Evolutionary conservation across 2,329 filamentous ascomycete genomes (phyloP).

Genomic region (Ceratocystis variospora): DNA sequence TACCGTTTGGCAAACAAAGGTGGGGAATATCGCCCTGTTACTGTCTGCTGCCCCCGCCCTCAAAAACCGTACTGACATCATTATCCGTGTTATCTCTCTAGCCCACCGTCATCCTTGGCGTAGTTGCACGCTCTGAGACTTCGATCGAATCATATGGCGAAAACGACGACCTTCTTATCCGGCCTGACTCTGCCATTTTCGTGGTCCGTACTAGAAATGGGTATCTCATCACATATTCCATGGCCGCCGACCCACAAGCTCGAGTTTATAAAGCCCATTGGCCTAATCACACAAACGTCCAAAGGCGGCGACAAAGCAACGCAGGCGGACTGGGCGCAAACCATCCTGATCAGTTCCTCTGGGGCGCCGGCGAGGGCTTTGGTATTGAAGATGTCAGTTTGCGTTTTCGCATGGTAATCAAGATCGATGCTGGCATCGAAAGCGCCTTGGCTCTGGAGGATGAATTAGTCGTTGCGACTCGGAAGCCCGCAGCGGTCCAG

Average conservation of each 20-base stretch:
- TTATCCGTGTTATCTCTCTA: conserved; percentile 28
- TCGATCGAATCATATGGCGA: conserved; percentile 74
- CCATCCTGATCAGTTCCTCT: conserved; percentile 48
- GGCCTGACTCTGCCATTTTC: conserved; percentile 82
- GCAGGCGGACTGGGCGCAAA: conserved; percentile 41
- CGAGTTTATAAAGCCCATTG: conserved; percentile 78
- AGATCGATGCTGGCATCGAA: conserved; percentile 88
- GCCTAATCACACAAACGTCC: conserved; percentile 49
- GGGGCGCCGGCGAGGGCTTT: conserved; percentile 67
- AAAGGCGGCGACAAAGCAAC: conserved; percentile 48
- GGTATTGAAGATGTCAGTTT: conserved; percentile 78
- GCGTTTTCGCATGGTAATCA: conserved; percentile 93
- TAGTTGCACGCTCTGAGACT: conserved; percentile 64
- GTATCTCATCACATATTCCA: conserved; percentile 86
- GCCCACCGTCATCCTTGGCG: conserved; percentile 78
- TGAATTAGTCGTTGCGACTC: conserved; percentile 80
- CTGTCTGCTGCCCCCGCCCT: neutral
- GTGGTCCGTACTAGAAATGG: conserved; percentile 77
- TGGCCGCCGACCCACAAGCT: conserved; percentile 70
- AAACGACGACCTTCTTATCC: conserved; percentile 71
- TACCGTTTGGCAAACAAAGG: conserved; percentile 94
- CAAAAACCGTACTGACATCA: conserved; percentile 19
- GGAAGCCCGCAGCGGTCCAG: conserved; percentile 85
- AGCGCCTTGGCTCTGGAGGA: conserved; percentile 81
- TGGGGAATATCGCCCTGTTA: conserved; percentile 29